Evolutionary conservation across 306 rosid species (phyloP).

Genomic region (Glycine latifolia): DNA sequence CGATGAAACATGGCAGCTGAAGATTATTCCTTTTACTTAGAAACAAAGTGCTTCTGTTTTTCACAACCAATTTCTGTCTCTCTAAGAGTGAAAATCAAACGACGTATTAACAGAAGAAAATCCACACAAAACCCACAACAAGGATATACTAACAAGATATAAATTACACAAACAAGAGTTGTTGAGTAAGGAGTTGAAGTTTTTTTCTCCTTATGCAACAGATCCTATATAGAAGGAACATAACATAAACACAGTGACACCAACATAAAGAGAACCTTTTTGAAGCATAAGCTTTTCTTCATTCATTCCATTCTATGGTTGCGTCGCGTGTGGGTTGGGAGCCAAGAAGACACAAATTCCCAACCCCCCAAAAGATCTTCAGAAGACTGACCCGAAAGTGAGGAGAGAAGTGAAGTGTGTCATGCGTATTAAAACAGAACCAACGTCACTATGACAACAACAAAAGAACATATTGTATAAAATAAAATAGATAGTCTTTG

Average conservation of each 20-base stretch:
- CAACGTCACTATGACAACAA: not conserved
- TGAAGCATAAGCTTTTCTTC: not conserved
- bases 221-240: slow-evolving; percentile 24
- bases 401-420: slow-evolving; percentile 3
- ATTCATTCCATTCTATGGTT: not conserved
- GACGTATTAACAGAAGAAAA: slow-evolving; percentile 6
- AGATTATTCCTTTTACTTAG: slow-evolving; percentile 37
- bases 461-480: not conserved
- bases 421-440: not conserved
- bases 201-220: slow-evolving; percentile 17
- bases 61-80: slow-evolving; percentile 35
- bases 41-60: slow-evolving; percentile 36
- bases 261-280: slow-evolving; percentile 27
- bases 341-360: slow-evolving; percentile 33
- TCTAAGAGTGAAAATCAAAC: slow-evolving; percentile 9
- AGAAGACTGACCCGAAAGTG: not conserved
- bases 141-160: slow-evolving; percentile 9
- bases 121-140: not conserved
- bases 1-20: slow-evolving; percentile 51
- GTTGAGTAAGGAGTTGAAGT: not conserved
- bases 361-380: slow-evolving; percentile 20
- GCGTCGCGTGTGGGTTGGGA: not conserved
- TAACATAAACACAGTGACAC: not conserved
- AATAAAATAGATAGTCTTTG: not conserved
- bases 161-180: not conserved